Evolutionary conservation across 805 yeast genomes (phyloP).

Genomic region (Candida saitoana): DNA sequence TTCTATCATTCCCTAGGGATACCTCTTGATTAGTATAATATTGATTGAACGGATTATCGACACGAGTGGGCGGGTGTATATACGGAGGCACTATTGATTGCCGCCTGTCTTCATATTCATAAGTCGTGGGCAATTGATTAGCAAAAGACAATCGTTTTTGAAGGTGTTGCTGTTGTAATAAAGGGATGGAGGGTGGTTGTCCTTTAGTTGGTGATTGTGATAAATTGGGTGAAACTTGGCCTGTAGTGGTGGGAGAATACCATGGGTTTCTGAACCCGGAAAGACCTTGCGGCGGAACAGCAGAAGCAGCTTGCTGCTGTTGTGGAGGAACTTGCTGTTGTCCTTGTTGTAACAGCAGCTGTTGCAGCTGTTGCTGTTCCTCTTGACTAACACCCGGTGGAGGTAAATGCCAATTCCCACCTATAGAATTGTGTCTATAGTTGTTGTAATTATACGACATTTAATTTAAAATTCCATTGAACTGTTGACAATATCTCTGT

Average conservation of each 20-base stretch:
- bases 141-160: slow-evolving; percentile 33
- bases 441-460: slow-evolving; percentile 33
- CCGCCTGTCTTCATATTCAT: slow-evolving; percentile 35
- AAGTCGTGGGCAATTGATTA: slow-evolving; percentile 48
- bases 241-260: slow-evolving; percentile 24
- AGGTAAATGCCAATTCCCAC: slow-evolving; percentile 36
- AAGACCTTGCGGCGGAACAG: no score
- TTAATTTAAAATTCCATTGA: background rate
- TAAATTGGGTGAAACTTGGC: slow-evolving; percentile 8
- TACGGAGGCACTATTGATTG: slow-evolving; percentile 22
- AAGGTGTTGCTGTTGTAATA: slow-evolving; percentile 18
- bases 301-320: slow-evolving; percentile 6
- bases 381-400: slow-evolving; percentile 16
- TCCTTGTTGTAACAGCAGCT: slow-evolving; percentile 10
- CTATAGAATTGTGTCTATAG: slow-evolving; percentile 35
- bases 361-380: slow-evolving; percentile 8
- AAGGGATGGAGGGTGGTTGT: slow-evolving; percentile 18
- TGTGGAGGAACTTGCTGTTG: slow-evolving; percentile 8
- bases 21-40: slow-evolving; percentile 39
- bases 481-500: no score
- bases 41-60: slow-evolving; percentile 43
- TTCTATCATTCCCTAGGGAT: slow-evolving; percentile 25
- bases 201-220: slow-evolving; percentile 28
- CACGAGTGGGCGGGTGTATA: slow-evolving; percentile 42
- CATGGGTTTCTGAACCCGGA: slow-evolving; percentile 44